Percentiles rank a stretch among this genome's conserved stretches.
phyloP scores from a whole-genome alignment of 805 yeast species.

The Candida maltosa region DNA sequence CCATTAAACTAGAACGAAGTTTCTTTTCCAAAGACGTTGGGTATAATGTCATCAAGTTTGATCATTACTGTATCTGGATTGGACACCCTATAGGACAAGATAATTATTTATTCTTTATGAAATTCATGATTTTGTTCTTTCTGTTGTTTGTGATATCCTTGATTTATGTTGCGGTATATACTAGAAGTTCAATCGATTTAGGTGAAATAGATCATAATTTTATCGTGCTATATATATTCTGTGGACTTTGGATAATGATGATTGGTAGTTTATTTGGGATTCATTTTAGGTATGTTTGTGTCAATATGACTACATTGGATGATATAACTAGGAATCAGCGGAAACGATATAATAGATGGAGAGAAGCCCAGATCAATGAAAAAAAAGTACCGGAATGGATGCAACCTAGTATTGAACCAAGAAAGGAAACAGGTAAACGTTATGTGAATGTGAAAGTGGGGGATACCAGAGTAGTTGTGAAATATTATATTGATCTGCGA shows the following conservation, averaged over 20 bases:
- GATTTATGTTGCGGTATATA: conserved; percentile 21
- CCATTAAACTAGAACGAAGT: conserved; percentile 62
- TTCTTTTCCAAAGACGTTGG: conserved; percentile 62
- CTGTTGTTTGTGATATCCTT: conserved; percentile 29
- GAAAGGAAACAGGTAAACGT: conserved; percentile 30
- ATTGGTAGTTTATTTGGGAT: conserved; percentile 37
- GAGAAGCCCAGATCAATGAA: conserved; percentile 4
- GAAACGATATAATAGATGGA: conserved; percentile 27
- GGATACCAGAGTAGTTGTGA: conserved; percentile 34
- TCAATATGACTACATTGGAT: conserved; percentile 60
- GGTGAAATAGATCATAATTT: conserved; percentile 43
- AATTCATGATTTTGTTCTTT: conserved; percentile 41
- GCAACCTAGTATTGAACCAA: conserved; percentile 6
- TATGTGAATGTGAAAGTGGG: conserved; percentile 41
- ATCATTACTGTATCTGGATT: conserved; percentile 81
- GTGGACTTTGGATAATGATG: conserved; percentile 46
- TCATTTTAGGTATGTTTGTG: conserved; percentile 42
- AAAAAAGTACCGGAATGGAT: conserved; percentile 7
- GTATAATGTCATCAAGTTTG: conserved; percentile 69
- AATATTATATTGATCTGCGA: conserved; percentile 22
- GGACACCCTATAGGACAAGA: conserved; percentile 68
- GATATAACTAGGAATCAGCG: conserved; percentile 37
- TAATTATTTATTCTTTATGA: conserved; percentile 61
- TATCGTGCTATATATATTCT: conserved; percentile 43
- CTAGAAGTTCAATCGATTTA: conserved; percentile 12